Base-by-base conservation (phyloP, 2,329 filamentous ascomycete genomes). In the Cercospora citrullina region DNA sequence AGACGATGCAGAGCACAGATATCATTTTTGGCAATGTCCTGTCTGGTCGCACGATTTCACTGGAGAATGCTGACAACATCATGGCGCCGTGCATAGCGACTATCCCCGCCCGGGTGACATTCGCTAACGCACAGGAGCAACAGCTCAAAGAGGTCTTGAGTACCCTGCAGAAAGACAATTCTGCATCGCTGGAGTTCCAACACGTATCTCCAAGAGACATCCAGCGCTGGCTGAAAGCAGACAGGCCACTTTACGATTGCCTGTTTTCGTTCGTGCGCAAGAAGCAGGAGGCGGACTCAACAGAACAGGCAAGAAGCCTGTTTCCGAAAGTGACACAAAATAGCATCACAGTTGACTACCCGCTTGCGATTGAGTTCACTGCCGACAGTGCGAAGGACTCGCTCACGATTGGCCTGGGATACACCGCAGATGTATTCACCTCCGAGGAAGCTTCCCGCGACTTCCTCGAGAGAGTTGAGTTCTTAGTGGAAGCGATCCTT, bases 51-150 rank as follows among this genome's bases (percentile, higher is more conserved):
- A 66, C 66, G 0, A 65, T 68, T 16, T 64, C 66, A 7, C 61
- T 69, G 14, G 61, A 67, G 30, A 59, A 61, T 7, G 62, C 62
- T 9, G 67, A 71, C 23, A 61, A 63, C 36, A 63, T 71, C 33
- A 67, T 71, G 55, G 69, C 66, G n/a, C 69, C 69, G 3, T 71
- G 69, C 62, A 65, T 71, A 18, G 68, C 64, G 12, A 71, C 69
- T 4, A 31, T 71, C 12, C 69, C 69, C 5, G 64, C 65, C 33
- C 55, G 67, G 7, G 16, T 71, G 12, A 57, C 57, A 39, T 30
- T 71, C 23, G 58, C 61, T 5, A 28, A 69, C 21, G 57, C 45
- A 14, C 30, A 58, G 5, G 18, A 21, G 18, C 48, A 31, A 26
- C 36, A 48, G 18, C 42, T 68, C 14, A 18, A n/a, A 9, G 51